Percentiles rank a stretch among this genome's conserved stretches.
Evolutionary conservation across 352 stramenopile genomes (phyloP).

Genomic region (Phytophthora boehmeriae): DNA sequence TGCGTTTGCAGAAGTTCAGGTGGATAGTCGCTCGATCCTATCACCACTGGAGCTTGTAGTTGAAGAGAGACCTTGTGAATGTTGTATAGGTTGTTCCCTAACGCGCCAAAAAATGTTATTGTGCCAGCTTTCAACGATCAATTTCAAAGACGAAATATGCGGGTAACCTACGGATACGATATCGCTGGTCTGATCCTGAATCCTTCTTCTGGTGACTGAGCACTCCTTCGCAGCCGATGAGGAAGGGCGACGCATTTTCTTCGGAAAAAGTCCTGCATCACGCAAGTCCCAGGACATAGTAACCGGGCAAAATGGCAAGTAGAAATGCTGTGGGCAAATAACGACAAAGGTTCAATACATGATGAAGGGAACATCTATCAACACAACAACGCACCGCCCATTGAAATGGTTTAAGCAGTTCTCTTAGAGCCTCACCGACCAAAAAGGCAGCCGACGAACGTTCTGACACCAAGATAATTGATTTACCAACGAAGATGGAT

Average conservation of each 20-base stretch:
- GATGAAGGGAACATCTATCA: not conserved
- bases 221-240: conserved; percentile 60
- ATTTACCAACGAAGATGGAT: conserved; percentile 53
- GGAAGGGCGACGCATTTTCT: conserved; percentile 36
- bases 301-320: conserved; percentile 59
- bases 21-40: conserved; percentile 34
- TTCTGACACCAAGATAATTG: conserved; percentile 64
- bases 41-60: conserved; percentile 26
- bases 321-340: conserved; percentile 44
- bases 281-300: conserved; percentile 37
- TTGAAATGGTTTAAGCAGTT: conserved; percentile 59
- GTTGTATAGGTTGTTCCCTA: conserved; percentile 80
- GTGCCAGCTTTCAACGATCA: not conserved
- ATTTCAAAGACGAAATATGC: conserved; percentile 1
- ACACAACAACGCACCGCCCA: conserved; percentile 42
- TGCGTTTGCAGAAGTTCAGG: conserved; percentile 50
- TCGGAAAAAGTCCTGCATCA: conserved; percentile 43
- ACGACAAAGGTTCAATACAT: not conserved
- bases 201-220: conserved; percentile 61
- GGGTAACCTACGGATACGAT: conserved; percentile 58
- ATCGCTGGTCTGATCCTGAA: conserved; percentile 43
- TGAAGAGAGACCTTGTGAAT: conserved; percentile 55
- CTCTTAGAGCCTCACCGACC: conserved; percentile 42
- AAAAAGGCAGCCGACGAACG: conserved; percentile 42
- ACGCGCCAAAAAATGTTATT: conserved; percentile 5